These are phyloP conservation scores for Malassezia cuniculi DNA, from an alignment of 1,284 basidiomycete species.

Conservation along the genomic window DNA sequence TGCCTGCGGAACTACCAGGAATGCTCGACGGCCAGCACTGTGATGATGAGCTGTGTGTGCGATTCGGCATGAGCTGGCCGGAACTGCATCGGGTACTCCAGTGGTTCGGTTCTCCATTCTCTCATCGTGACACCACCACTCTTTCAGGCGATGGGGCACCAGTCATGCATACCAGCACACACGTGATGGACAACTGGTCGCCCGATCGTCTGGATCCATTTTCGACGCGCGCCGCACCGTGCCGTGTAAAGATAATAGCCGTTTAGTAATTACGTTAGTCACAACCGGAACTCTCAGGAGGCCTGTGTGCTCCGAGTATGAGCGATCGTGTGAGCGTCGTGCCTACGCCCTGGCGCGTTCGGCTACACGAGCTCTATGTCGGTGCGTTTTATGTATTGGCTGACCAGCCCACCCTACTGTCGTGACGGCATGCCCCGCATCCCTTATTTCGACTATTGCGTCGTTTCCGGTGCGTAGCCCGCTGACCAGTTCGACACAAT, in stretches of 20 bases:
- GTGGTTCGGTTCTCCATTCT: slow-evolving; percentile 47
- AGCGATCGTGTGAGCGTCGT: no score
- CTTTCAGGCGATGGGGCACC: background rate
- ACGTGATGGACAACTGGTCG: slow-evolving; percentile 1
- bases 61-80: slow-evolving; percentile 70
- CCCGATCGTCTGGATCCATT: background rate
- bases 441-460: slow-evolving; percentile 36
- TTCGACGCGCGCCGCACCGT: slow-evolving; percentile 5
- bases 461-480: slow-evolving; percentile 30
- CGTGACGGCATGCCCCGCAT: slow-evolving; percentile 38
- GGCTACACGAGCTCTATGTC: no score
- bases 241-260: slow-evolving; percentile 7
- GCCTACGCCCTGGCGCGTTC: no score
- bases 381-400: background rate
- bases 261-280: no score
- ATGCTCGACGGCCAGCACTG: slow-evolving; percentile 76
- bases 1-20: slow-evolving; percentile 50
- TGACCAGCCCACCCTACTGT: slow-evolving; percentile 37
- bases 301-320: no score
- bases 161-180: slow-evolving; percentile 10
- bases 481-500: slow-evolving; percentile 32
- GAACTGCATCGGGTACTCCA: slow-evolving; percentile 63
- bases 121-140: background rate
- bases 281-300: no score
- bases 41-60: slow-evolving; percentile 74